Conservation (phyloP, 257 asterid species). For the Solanum verrucosum region DNA sequence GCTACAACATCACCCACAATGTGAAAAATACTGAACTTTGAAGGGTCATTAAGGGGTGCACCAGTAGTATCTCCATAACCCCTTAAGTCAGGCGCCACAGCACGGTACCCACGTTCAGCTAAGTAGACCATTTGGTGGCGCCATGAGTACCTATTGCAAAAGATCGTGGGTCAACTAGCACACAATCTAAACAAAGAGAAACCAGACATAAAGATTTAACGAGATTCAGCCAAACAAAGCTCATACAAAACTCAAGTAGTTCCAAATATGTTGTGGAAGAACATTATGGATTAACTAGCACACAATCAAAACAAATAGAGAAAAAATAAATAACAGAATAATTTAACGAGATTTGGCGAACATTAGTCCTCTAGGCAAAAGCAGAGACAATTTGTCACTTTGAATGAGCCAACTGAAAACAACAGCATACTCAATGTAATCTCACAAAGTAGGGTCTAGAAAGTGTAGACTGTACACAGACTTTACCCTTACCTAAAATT, state of each 20-base stretch:
- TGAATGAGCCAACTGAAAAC: background rate
- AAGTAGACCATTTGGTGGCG: slow-evolving; percentile 70
- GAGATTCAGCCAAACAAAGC: background rate
- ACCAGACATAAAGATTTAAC: background rate
- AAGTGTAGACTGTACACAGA: background rate
- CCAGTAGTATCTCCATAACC: slow-evolving; percentile 79
- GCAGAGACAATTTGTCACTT: background rate
- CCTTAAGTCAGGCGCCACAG: slow-evolving; percentile 75
- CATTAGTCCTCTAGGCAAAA: background rate
- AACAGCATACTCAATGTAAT: background rate
- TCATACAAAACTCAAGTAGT: background rate
- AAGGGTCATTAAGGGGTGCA: slow-evolving; percentile 41
- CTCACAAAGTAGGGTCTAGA: background rate
- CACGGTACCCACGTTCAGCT: slow-evolving; percentile 64
- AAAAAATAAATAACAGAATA: background rate
- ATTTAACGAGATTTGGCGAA: background rate
- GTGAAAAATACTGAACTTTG: slow-evolving; percentile 45
- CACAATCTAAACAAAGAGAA: background rate
- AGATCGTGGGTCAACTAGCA: background rate
- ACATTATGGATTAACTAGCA: background rate
- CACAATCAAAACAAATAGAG: background rate
- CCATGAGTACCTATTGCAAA: slow-evolving; percentile 37
- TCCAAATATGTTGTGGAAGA: background rate
- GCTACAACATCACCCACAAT: slow-evolving; percentile 57
- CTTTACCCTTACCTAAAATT: background rate